Evolutionary conservation across 148 eudicot species (phyloP).

Genomic region (Bassia scoparia): DNA sequence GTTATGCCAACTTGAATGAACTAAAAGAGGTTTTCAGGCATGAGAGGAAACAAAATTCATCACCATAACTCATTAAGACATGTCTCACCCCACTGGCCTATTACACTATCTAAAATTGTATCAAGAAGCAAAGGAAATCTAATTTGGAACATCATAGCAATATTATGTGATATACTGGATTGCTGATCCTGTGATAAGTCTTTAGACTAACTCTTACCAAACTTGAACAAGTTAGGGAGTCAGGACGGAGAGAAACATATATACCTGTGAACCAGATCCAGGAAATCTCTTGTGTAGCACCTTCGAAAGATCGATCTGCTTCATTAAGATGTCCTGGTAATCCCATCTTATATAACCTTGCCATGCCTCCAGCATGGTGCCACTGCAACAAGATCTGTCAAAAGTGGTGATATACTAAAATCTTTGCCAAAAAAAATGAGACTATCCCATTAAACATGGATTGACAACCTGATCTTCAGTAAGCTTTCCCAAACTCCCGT

Average conservation of each 20-base stretch:
- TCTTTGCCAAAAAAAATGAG: background rate
- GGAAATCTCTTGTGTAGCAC: constrained; percentile 75
- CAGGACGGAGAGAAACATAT: background rate
- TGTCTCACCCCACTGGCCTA: too few relatives aligned
- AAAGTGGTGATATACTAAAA: constrained; percentile 1
- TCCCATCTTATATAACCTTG: constrained; percentile 77
- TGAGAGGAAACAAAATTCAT: too few relatives aligned
- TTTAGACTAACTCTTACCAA: background rate
- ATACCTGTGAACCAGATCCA: constrained; percentile 90
- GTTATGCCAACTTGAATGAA: too few relatives aligned
- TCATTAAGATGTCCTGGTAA: constrained; percentile 64
- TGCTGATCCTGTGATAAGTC: background rate
- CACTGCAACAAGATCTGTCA: constrained; percentile 39
- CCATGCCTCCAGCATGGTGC: constrained; percentile 76
- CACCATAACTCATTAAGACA: too few relatives aligned
- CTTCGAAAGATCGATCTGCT: constrained; percentile 82
- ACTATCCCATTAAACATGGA: background rate
- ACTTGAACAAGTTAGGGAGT: background rate
- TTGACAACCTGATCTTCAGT: constrained; percentile 59
- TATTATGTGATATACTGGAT: background rate
- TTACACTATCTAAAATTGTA: too few relatives aligned
- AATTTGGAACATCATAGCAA: background rate
- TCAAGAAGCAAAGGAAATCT: too few relatives aligned
- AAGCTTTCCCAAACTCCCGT: constrained; percentile 96
- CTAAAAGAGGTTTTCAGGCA: too few relatives aligned